A percentile compares a stretch with the other conserved stretches of the same genome.
These are phyloP conservation scores for Meira nashicola DNA, from an alignment of 1,284 basidiomycete species.

Conservation along the genomic window DNA sequence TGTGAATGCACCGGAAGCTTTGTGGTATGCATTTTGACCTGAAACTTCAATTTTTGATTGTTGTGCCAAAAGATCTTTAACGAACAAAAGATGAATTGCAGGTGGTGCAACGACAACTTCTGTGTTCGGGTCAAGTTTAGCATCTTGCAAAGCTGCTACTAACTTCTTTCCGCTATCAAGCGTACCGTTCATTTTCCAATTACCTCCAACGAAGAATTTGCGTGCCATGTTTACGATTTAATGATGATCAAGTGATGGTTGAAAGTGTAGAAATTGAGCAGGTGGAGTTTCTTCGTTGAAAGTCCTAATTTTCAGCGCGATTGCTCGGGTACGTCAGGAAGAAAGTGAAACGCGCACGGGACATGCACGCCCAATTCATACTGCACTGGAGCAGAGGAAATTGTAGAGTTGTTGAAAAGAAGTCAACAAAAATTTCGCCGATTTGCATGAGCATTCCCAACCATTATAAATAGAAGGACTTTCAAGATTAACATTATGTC, in stretches of 20 bases:
- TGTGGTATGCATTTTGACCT: slow-evolving; percentile 87
- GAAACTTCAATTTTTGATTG: slow-evolving; percentile 58
- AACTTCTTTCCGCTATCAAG: slow-evolving; percentile 46
- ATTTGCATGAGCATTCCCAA: too few species aligned
- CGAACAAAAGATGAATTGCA: slow-evolving; percentile 42
- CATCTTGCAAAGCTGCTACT: slow-evolving; percentile 32
- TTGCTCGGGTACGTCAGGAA: too few species aligned
- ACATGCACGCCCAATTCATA: too few species aligned
- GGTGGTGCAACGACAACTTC: slow-evolving; percentile 52
- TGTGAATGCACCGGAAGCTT: slow-evolving; percentile 84
- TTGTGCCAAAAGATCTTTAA: slow-evolving; percentile 36
- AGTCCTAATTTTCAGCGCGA: background rate
- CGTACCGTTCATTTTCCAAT: slow-evolving; percentile 50
- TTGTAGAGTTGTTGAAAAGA: too few species aligned
- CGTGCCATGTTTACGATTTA: slow-evolving; percentile 5
- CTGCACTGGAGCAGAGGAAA: too few species aligned
- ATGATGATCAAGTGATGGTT: slow-evolving; percentile 4
- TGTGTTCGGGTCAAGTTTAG: slow-evolving; percentile 46
- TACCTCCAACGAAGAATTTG: slow-evolving; percentile 10
- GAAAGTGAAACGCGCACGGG: too few species aligned
- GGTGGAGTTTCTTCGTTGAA: background rate
- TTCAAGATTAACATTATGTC: too few species aligned
- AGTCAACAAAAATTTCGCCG: too few species aligned
- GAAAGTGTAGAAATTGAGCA: background rate
- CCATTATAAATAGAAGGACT: too few species aligned